These are phyloP conservation scores for Phialophora macrospora DNA, from an alignment of 2,329 filamentous ascomycete species.

Conservation along the genomic window DNA sequence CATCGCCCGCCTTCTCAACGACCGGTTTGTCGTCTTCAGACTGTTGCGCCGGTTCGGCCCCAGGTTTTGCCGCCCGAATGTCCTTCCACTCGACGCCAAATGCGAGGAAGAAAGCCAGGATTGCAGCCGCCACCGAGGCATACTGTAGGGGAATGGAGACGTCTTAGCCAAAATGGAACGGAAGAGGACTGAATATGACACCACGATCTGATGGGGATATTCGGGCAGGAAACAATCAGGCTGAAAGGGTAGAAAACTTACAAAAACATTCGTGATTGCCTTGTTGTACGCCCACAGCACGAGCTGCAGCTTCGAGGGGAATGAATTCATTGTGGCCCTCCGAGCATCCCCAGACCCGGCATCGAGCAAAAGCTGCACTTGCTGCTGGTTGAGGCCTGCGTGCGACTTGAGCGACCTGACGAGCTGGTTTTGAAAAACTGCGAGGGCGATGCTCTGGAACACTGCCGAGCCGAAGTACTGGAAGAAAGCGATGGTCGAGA, in stretches of 20 bases:
- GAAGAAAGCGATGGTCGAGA: conserved; percentile 45
- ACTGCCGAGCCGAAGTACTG: conserved; percentile 48
- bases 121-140: conserved; percentile 44
- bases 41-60: not conserved
- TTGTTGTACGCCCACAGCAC: conserved; percentile 45
- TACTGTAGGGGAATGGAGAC: conserved; percentile 31
- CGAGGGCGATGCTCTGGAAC: conserved; percentile 48
- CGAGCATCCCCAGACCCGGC: conserved; percentile 70
- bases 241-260: not conserved
- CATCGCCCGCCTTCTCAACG: not conserved
- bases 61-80: conserved; percentile 37
- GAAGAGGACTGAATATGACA: not conserved
- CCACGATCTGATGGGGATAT: not conserved
- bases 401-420: conserved; percentile 47
- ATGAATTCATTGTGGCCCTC: conserved; percentile 15
- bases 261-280: conserved; percentile 45
- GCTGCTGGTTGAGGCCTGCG: conserved; percentile 49
- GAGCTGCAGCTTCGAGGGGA: conserved; percentile 69
- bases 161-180: not conserved
- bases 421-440: conserved; percentile 47
- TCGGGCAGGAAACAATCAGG: too few relatives aligned
- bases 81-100: conserved; percentile 47
- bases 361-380: conserved; percentile 65
- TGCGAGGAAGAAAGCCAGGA: conserved; percentile 42
- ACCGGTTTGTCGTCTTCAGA: not conserved